Conservation (phyloP, 257 asterid species). For the Eucommia ulmoides region DNA sequence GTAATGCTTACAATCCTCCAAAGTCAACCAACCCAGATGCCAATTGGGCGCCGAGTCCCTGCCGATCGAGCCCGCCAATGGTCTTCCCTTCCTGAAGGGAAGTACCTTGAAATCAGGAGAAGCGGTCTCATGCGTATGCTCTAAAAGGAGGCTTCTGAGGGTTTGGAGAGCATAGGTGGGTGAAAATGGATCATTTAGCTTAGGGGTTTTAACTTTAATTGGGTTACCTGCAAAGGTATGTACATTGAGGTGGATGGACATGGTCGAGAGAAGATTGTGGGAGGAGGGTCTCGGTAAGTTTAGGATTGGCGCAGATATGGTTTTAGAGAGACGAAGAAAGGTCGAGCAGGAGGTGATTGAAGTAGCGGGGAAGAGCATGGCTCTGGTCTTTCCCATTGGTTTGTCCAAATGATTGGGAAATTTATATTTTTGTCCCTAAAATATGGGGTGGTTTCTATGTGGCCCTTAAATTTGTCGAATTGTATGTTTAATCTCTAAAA, state of each 20-base stretch:
- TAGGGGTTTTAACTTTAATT: conserved; percentile 48
- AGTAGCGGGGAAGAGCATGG: too few species aligned
- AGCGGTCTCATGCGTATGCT: conserved; percentile 23
- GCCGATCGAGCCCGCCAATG: conserved; percentile 45
- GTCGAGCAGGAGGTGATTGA: too few species aligned
- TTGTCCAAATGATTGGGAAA: too few species aligned
- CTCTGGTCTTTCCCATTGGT: too few species aligned
- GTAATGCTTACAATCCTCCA: conserved; percentile 48
- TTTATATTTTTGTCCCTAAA: too few species aligned
- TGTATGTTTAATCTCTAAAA: too few species aligned
- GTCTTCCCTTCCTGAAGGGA: conserved; percentile 83
- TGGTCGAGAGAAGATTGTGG: conserved; percentile 9
- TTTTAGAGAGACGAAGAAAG: too few species aligned
- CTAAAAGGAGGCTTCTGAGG: conserved; percentile 44
- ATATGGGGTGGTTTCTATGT: too few species aligned
- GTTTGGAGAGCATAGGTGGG: conserved; percentile 64
- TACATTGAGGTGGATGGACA: conserved; percentile 29
- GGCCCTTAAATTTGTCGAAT: too few species aligned
- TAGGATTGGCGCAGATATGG: too few species aligned
- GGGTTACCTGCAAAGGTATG: conserved; percentile 84
- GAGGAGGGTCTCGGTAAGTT: background rate
- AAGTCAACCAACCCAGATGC: conserved; percentile 74
- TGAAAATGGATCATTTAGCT: conserved; percentile 50
- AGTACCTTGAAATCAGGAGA: conserved; percentile 61
- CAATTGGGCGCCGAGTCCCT: conserved; percentile 41